Percentiles rank a stretch among this genome's conserved stretches.
These are phyloP conservation scores for Teunomyces barrocoloradensis DNA, from an alignment of 805 yeast genomes.

Conservation along the genomic window DNA sequence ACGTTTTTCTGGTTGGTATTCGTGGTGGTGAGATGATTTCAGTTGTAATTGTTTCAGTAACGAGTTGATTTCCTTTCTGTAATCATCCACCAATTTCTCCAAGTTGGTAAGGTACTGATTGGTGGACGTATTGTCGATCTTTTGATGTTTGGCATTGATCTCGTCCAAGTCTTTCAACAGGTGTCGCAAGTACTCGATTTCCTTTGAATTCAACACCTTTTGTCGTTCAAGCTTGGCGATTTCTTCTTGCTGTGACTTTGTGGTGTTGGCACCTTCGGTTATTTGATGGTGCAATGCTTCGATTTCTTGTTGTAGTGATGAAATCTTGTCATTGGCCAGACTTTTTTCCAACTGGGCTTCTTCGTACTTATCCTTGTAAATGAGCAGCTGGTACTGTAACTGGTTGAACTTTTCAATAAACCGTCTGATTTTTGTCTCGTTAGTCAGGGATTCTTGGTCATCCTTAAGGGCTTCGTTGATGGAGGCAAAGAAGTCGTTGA, in stretches of 20 bases:
- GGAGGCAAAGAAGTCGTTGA: constrained; percentile 45
- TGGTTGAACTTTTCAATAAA: constrained; percentile 37
- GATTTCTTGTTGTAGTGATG: constrained; percentile 1
- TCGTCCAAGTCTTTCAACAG: constrained; percentile 52
- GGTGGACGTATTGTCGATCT: constrained; percentile 25
- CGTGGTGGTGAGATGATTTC: constrained; percentile 19
- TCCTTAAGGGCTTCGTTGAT: constrained; percentile 28
- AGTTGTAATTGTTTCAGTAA: constrained; percentile 36
- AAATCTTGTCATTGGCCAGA: constrained; percentile 5
- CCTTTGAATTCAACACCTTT: constrained; percentile 51
- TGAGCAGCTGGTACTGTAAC: constrained; percentile 28
- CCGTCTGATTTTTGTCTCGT: constrained; percentile 11
- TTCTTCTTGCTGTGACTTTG: constrained; percentile 12
- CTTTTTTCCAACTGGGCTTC: constrained; percentile 13
- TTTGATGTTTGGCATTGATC: constrained; percentile 16
- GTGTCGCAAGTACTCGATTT: constrained; percentile 54
- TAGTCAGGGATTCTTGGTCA: constrained; percentile 13
- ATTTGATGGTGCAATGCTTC: constrained; percentile 13
- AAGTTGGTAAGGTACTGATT: constrained; percentile 39
- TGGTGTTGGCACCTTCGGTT: constrained; percentile 7
- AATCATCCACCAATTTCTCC: constrained; percentile 52
- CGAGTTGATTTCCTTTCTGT: constrained; percentile 49
- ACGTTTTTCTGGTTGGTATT: constrained; percentile 19
- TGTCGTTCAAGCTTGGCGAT: constrained; percentile 49
- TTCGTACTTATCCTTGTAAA: constrained; percentile 37